Base-by-base conservation (phyloP, 768 basidiomycete species). In the Lenzites betulinus region DNA sequence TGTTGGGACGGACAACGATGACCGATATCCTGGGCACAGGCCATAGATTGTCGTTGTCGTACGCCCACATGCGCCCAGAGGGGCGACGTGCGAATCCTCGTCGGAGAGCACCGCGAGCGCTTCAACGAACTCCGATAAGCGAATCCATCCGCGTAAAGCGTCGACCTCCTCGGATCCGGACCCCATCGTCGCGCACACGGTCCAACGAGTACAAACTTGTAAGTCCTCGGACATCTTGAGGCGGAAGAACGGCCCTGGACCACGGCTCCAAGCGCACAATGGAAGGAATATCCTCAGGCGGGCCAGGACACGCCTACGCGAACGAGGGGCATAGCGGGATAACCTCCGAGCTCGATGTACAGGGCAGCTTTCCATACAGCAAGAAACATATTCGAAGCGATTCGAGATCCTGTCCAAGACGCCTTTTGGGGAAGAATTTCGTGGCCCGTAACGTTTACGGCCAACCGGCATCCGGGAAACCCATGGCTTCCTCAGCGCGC, bases 401-500 rank as follows among this genome's bases (percentile, higher is more conserved):
- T 33, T 49, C 63, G 58, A 52, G 63, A 63, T 59, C 63, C 62
- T 51, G 65, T 66, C 66, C 67, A 67, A 60, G 54, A 69, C 64
- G 70, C 54, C 50, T 64, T 66, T 66, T 53, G 44, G 59, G 60
- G 63, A 60, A 59, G 48, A 53, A 42, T 59, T 68, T 62, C 67
- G 66, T 56, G 64, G 54, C 35, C 66, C 67, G 59, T 50, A 44
- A 48, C 49, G 62, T 51, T 57, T 54, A 59, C 59, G 63, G 66
- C 59, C 35, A 63, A 58, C 59, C 59, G 63, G 66, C 58, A 28
- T 61, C 56, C 66, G 47, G 58, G 60, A 42, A 60, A 51, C 57
- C 63, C 54, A 52, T 33, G 65, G 65, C 63, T 55, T 50, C 25
- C 65, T 70, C 64, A 71, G 60, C 70, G 70, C 47, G 65, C 66